These are phyloP conservation scores for Blakeslea trispora DNA, from an alignment of 371 early-diverging fungal genomes.

Conservation along the genomic window DNA sequence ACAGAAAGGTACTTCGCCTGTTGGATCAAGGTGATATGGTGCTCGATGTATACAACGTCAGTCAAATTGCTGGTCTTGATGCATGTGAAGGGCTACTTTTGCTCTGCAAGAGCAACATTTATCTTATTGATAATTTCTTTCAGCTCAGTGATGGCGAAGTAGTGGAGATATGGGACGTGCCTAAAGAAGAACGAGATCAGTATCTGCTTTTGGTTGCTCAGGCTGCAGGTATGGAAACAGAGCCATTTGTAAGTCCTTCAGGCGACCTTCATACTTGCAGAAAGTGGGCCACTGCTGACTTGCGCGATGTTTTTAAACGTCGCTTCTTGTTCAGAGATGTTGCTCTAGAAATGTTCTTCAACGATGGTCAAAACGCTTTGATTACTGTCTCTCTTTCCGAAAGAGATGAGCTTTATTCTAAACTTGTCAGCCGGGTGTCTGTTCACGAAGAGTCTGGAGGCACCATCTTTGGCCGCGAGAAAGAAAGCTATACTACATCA, in stretches of 20 bases:
- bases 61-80: conserved; percentile 73
- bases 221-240: conserved; percentile 58
- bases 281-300: conserved; percentile 68
- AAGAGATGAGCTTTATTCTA: conserved; percentile 71
- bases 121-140: conserved; percentile 78
- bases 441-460: conserved; percentile 42
- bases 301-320: conserved; percentile 75
- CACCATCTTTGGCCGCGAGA: conserved; percentile 52
- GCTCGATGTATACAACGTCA: conserved; percentile 73
- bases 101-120: conserved; percentile 73
- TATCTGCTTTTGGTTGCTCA: conserved; percentile 62
- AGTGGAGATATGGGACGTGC: conserved; percentile 75
- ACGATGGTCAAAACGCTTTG: conserved; percentile 74
- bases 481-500: conserved; percentile 23
- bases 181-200: conserved; percentile 71
- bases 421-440: conserved; percentile 62
- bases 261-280: conserved; percentile 63
- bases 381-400: conserved; percentile 67
- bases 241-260: conserved; percentile 42
- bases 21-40: conserved; percentile 75
- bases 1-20: conserved; percentile 69
- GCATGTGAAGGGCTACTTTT: conserved; percentile 73
- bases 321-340: conserved; percentile 74
- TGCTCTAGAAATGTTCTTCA: conserved; percentile 77
- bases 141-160: conserved; percentile 72